Evolutionary conservation across 192 early-diverging fungal species (phyloP).

Genomic region (Coemansia biformis): DNA sequence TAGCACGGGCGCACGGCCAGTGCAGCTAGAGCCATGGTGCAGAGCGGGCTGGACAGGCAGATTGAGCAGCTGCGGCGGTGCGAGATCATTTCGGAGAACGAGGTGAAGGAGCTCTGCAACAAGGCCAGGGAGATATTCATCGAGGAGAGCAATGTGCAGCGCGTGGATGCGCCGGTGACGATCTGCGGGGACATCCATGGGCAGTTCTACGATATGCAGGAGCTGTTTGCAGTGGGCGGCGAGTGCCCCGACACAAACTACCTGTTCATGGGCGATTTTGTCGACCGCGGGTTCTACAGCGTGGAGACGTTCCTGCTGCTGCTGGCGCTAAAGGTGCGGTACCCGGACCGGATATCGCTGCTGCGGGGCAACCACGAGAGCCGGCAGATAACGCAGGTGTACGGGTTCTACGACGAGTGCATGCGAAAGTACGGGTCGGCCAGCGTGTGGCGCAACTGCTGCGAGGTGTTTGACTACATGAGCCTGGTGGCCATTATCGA

Average conservation of each 20-base stretch:
- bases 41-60: conserved; percentile 59
- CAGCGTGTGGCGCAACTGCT: conserved; percentile 97
- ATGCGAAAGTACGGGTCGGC: conserved; percentile 93
- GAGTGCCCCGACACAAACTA: conserved; percentile 97
- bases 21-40: conserved; percentile 27
- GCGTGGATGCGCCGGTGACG: conserved; percentile 93
- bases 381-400: conserved; percentile 96
- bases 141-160: conserved; percentile 95
- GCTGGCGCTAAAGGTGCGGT: conserved; percentile 86
- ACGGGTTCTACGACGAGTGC: conserved; percentile 98
- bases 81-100: conserved; percentile 85
- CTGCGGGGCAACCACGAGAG: conserved; percentile 93
- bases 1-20: too few species aligned
- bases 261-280: conserved; percentile 96
- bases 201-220: conserved; percentile 94
- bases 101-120: conserved; percentile 89
- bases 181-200: conserved; percentile 97
- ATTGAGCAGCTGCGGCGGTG: conserved; percentile 86
- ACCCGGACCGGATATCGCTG: conserved; percentile 89
- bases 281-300: conserved; percentile 92
- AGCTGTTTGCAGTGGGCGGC: conserved; percentile 89
- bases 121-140: conserved; percentile 94
- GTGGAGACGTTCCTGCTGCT: conserved; percentile 97
- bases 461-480: conserved; percentile 96
- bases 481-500: conserved; percentile 92